Percentiles rank a stretch among this genome's conserved stretches.
Evolutionary conservation across 2,329 filamentous ascomycete species (phyloP).

Genomic region (Boeremia lycopersici): DNA sequence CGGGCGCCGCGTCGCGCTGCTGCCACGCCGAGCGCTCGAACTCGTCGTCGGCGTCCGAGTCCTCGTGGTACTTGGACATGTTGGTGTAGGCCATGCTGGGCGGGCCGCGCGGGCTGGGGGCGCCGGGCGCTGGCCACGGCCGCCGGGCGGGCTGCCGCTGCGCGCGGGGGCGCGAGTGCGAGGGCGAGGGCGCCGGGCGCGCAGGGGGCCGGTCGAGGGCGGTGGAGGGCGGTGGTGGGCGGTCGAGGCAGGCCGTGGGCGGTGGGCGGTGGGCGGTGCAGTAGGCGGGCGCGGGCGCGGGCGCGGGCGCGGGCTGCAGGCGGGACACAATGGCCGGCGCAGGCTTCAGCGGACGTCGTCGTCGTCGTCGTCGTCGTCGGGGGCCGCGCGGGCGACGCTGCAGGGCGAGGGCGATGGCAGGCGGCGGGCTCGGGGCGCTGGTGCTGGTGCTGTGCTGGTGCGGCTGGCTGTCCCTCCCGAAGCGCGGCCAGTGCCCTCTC

Average conservation of each 20-base stretch:
- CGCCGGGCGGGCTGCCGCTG: neutral
- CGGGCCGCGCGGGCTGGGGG: neutral
- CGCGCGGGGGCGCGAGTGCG: neutral
- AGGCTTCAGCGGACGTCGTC: neutral
- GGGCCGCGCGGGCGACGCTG: too few relatives aligned
- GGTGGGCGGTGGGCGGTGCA: neutral
- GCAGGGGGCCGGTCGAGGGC: slow-evolving; percentile 4
- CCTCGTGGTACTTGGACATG: slow-evolving; percentile 69
- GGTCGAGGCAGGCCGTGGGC: neutral
- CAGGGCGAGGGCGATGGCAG: neutral
- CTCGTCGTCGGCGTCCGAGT: slow-evolving; percentile 76
- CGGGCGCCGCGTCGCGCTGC: slow-evolving; percentile 64
- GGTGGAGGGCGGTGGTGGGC: slow-evolving; percentile 8
- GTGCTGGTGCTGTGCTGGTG: neutral
- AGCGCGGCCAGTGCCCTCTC: neutral
- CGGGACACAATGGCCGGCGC: neutral
- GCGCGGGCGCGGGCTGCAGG: neutral
- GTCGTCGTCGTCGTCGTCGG: neutral
- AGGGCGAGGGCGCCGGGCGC: neutral
- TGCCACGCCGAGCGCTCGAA: slow-evolving; percentile 73
- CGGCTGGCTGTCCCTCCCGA: too few relatives aligned
- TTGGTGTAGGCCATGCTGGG: slow-evolving; percentile 44
- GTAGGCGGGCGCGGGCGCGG: neutral
- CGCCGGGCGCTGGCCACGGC: neutral
- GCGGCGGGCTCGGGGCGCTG: neutral